Evolutionary conservation across 2,329 filamentous ascomycete genomes (phyloP).

Genomic region (Epichloe sibirici): DNA sequence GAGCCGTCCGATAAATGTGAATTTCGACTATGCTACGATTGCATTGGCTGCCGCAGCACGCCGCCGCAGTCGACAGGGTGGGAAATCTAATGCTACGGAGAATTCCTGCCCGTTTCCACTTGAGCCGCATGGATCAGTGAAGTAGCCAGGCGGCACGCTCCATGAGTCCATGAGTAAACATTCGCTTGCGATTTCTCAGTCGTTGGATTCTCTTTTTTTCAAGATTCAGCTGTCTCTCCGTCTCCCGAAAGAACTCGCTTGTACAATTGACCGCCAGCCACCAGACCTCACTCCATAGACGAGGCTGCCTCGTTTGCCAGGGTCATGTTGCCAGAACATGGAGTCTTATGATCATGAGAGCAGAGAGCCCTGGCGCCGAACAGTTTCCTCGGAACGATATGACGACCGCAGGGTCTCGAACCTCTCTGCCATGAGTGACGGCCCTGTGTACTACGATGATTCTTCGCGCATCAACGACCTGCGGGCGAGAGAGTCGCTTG

Average conservation of each 20-base stretch:
- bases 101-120: not conserved
- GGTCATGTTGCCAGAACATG: constrained; percentile 15
- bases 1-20: too few species aligned
- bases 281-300: not conserved
- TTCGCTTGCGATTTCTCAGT: not conserved
- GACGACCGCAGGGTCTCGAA: constrained; percentile 12
- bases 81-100: not conserved
- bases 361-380: constrained; percentile 16
- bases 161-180: too few species aligned
- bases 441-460: constrained; percentile 16
- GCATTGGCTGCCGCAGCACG: not conserved
- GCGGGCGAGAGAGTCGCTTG: constrained; percentile 14
- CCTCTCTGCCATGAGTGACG: constrained; percentile 21
- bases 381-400: not conserved
- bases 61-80: not conserved
- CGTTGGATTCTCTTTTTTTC: too few species aligned
- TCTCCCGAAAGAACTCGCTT: not conserved
- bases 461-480: constrained; percentile 12
- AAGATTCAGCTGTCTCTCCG: too few species aligned
- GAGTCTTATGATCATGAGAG: constrained; percentile 18
- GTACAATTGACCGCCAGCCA: not conserved
- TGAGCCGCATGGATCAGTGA: not conserved
- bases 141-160: not conserved
- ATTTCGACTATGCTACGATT: not conserved
- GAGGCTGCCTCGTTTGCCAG: constrained; percentile 10